These are phyloP conservation scores for Phanerodontia chrysosporium DNA, from an alignment of 768 basidiomycete species.

Conservation along the genomic window DNA sequence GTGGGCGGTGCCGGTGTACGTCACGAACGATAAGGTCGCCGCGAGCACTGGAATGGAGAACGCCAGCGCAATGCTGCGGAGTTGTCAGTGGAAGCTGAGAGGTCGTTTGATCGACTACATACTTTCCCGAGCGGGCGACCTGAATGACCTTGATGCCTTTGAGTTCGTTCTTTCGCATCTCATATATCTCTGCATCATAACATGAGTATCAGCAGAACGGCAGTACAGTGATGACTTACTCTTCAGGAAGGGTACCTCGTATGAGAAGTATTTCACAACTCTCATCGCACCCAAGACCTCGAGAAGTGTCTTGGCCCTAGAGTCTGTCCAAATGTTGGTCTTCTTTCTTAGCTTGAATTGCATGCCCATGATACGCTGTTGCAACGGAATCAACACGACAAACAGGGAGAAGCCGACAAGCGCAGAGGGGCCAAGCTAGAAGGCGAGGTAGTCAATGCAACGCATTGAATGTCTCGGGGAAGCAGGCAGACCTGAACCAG, in stretches of 20 bases:
- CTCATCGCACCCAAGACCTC: slow-evolving; percentile 67
- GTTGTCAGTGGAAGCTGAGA: slow-evolving; percentile 13
- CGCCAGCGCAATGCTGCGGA: slow-evolving; percentile 44
- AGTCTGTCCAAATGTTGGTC: slow-evolving; percentile 61
- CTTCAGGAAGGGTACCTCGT: slow-evolving; percentile 63
- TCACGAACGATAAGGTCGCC: slow-evolving; percentile 62
- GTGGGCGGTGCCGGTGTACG: slow-evolving; percentile 52
- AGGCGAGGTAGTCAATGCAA: background rate
- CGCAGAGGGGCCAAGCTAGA: slow-evolving; percentile 64
- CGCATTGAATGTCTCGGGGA: background rate
- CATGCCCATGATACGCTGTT: slow-evolving; percentile 58
- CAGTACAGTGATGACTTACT: too few relatives aligned
- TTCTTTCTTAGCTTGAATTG: slow-evolving; percentile 49
- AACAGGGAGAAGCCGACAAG: slow-evolving; percentile 69
- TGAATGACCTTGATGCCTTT: slow-evolving; percentile 52
- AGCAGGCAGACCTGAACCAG: slow-evolving; percentile 43
- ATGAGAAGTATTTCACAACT: slow-evolving; percentile 75
- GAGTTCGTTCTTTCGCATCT: slow-evolving; percentile 52
- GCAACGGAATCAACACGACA: slow-evolving; percentile 55
- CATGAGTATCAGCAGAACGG: background rate
- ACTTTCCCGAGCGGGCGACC: slow-evolving; percentile 61
- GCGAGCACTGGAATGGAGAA: slow-evolving; percentile 61
- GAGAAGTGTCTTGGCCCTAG: slow-evolving; percentile 57
- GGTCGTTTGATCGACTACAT: slow-evolving; percentile 17
- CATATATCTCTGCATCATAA: slow-evolving; percentile 42